phyloP scores from a whole-genome alignment of 768 basidiomycete species.

The Cystobasidium tubakii region DNA sequence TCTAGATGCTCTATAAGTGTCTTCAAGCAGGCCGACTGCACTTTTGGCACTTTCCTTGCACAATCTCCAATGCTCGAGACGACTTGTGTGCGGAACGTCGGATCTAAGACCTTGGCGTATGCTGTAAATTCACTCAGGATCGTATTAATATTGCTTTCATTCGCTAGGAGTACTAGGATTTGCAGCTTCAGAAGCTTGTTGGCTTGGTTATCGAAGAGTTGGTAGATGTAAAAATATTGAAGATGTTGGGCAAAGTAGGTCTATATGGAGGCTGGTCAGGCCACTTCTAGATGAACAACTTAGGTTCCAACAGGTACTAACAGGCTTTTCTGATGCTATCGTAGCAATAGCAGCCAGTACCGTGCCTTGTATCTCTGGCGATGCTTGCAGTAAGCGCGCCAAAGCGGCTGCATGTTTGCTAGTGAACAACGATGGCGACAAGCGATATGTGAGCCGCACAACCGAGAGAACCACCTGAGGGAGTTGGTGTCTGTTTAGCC shows the following conservation, averaged over 20 bases:
- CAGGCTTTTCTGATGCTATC: slow-evolving; percentile 63
- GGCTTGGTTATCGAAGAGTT: slow-evolving; percentile 58
- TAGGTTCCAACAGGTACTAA: no score
- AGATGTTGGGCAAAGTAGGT: slow-evolving; percentile 62
- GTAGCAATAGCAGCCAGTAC: slow-evolving; percentile 65
- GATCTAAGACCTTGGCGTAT: slow-evolving; percentile 11
- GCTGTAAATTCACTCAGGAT: slow-evolving; percentile 77
- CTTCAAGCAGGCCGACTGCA: not conserved
- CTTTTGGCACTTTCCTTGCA: slow-evolving; percentile 10
- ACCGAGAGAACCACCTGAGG: slow-evolving; percentile 72
- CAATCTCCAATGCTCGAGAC: slow-evolving; percentile 30
- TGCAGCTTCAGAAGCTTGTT: slow-evolving; percentile 71
- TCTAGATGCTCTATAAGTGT: slow-evolving; percentile 8
- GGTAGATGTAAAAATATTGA: slow-evolving; percentile 63
- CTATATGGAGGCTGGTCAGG: slow-evolving; percentile 49
- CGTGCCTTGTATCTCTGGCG: slow-evolving; percentile 69
- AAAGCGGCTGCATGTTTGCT: slow-evolving; percentile 64
- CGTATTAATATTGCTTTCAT: slow-evolving; percentile 61
- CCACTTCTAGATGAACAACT: slow-evolving; percentile 3
- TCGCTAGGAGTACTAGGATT: slow-evolving; percentile 64
- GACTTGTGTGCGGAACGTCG: not conserved
- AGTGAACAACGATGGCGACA: slow-evolving; percentile 58
- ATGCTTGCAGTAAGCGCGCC: slow-evolving; percentile 63
- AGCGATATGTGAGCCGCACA: slow-evolving; percentile 67
- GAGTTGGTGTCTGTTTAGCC: no score